Base-by-base conservation (phyloP, 2,329 filamentous ascomycete genomes). In the Dryadomyces quercivorus region DNA sequence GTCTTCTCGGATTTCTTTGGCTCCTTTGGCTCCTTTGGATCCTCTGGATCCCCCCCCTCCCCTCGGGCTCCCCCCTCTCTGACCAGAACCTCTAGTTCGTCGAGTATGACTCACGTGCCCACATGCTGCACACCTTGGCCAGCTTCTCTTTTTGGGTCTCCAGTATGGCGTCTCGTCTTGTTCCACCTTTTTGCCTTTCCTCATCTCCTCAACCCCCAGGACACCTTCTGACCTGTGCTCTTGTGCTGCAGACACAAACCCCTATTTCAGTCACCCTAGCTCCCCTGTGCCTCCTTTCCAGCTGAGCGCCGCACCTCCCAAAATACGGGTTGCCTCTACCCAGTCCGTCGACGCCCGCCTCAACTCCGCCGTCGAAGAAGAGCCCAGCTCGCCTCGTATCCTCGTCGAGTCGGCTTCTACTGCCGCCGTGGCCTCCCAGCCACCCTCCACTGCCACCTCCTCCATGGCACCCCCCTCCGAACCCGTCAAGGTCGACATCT, bases 61-160 rank as follows among this genome's bases (percentile, higher is more conserved):
- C 18, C 13, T n/a, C 6, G 50, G 13, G 40, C 3, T 36, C 16
- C 49, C 61, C 60, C 64, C 16, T 51, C 60, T 60, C 65, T 69
- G 58, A 70, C 55, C 9, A 3, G 10, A 31, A n/a, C 7, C 3
- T 21, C 44, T 61, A 89, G 85, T 96, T 98, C 70, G 86, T 97
- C 62, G 93, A 98, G 69, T 98, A 98, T 66, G 91, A 98, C 69
- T 86, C 93, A 65, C 82, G 92, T 61, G 89, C 90, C 38, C 93
- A 98, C 70, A 82, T 86, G 59, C 72, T 98, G 57, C 83, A 94
- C 62, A 92, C 90, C 4, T 77, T 98, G 53, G 91, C 88, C 15
- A 91, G 84, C 66, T 97, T 98, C 70, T 90, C 88, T 5, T 97
- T 95, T 67, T 98, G 89, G 85, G 90, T 97, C 56, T 80, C 92